Percentiles rank a stretch among this genome's conserved stretches.
Evolutionary conservation across 1,139 yeast species (phyloP).

Genomic region (Scheffersomyces insectosa): DNA sequence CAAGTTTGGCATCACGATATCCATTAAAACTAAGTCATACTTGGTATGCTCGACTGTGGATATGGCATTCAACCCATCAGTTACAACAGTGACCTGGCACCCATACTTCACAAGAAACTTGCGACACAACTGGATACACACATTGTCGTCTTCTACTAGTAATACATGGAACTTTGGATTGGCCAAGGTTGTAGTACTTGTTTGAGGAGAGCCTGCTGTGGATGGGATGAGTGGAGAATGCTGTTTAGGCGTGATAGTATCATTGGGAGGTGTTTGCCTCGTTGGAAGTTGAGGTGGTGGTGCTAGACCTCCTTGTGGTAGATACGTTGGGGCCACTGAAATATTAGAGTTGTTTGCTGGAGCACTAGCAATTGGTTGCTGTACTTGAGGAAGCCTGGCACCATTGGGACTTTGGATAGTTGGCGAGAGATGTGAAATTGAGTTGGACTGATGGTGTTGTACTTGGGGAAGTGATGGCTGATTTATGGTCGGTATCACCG

Average conservation of each 20-base stretch:
- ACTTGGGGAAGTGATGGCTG: constrained; percentile 5
- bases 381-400: not conserved
- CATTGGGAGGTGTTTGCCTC: constrained; percentile 8
- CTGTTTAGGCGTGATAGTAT: constrained; percentile 11
- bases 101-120: constrained; percentile 85
- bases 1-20: constrained; percentile 89
- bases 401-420: not conserved
- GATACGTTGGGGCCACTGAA: constrained; percentile 5
- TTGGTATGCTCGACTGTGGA: constrained; percentile 72
- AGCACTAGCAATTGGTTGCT: not conserved
- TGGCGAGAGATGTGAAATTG: constrained; percentile 1
- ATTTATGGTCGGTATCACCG: constrained; percentile 3
- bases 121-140: constrained; percentile 74
- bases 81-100: constrained; percentile 88
- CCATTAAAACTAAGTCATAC: constrained; percentile 87
- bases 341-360: constrained; percentile 9
- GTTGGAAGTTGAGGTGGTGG: constrained; percentile 1
- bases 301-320: not conserved
- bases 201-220: constrained; percentile 13
- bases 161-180: constrained; percentile 65
- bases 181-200: constrained; percentile 33
- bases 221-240: constrained; percentile 12
- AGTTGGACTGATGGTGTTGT: constrained; percentile 9
- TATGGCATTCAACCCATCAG: constrained; percentile 89
- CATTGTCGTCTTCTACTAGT: constrained; percentile 84